Conservation (phyloP, 139 green algal species). For the Chlamydomonas sphaeroides region DNA sequence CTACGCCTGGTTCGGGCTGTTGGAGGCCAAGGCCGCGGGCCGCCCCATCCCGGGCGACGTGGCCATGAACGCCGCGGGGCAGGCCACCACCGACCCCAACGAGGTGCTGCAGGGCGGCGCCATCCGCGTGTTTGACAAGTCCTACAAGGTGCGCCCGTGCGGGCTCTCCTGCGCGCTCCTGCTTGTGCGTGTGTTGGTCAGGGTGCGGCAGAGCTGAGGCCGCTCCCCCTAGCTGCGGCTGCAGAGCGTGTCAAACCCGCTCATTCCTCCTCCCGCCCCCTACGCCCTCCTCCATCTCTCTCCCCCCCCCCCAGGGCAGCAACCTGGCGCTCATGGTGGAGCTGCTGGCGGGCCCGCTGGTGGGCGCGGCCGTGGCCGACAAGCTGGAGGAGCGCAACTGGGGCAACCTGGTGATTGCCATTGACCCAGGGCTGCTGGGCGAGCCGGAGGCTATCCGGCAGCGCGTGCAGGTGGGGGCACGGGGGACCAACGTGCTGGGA, state of each 20-base stretch:
- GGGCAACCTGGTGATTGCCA: constrained; percentile 79
- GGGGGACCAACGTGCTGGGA: too few relatives aligned
- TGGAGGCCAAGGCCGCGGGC: constrained; percentile 79
- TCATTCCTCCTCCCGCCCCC: too few relatives aligned
- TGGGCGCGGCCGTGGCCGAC: constrained; percentile 76
- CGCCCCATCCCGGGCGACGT: constrained; percentile 66
- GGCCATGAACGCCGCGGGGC: constrained; percentile 67
- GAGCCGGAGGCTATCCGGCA: constrained; percentile 46
- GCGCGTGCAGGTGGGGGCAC: constrained; percentile 46
- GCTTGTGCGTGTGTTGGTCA: too few relatives aligned
- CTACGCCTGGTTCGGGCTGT: constrained; percentile 78
- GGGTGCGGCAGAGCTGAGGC: too few relatives aligned
- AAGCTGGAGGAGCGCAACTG: constrained; percentile 81
- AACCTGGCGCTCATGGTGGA: constrained; percentile 82
- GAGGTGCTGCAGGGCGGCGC: constrained; percentile 75
- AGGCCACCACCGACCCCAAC: constrained; percentile 74
- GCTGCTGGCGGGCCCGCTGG: constrained; percentile 76
- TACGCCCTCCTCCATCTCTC: not conserved
- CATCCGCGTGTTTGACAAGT: constrained; percentile 76
- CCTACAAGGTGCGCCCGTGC: constrained; percentile 61
- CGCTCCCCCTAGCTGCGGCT: too few relatives aligned
- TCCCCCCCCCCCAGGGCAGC: constrained; percentile 70
- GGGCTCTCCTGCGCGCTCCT: too few relatives aligned
- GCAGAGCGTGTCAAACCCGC: too few relatives aligned
- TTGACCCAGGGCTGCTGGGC: constrained; percentile 76